phyloP scores from a whole-genome alignment of 192 early-diverging fungal species.

The Entomortierella chlamydospora region DNA sequence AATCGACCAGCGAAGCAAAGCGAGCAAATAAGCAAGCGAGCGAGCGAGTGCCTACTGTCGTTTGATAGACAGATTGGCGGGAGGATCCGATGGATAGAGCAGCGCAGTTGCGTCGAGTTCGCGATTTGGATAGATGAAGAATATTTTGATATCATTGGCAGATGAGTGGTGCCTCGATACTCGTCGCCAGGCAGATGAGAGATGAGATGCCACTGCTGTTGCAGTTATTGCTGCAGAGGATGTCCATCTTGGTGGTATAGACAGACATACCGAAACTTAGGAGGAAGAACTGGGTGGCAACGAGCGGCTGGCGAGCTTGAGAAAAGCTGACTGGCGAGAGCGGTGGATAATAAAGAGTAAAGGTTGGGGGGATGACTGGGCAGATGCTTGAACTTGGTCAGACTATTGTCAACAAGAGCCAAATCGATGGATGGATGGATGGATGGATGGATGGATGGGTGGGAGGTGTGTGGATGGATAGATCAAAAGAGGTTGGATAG shows the following conservation, averaged over 20 bases:
- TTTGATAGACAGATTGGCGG: not conserved
- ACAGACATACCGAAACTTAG: constrained; percentile 51
- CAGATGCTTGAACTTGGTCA: constrained; percentile 1
- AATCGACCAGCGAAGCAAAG: not conserved
- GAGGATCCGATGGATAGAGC: constrained; percentile 16
- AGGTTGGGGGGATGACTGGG: not conserved
- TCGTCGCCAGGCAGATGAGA: constrained; percentile 15
- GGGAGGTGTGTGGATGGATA: constrained; percentile 10
- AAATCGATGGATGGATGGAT: constrained; percentile 9
- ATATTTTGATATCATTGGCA: not conserved
- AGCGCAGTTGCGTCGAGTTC: not conserved
- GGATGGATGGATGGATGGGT: constrained; percentile 30
- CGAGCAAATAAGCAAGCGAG: not conserved
- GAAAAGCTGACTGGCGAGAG: not conserved
- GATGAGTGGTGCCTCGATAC: constrained; percentile 12
- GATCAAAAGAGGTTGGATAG: not conserved
- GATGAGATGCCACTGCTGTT: constrained; percentile 7
- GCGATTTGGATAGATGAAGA: not conserved
- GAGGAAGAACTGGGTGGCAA: not conserved
- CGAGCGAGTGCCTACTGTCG: not conserved
- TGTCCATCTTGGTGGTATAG: constrained; percentile 55
- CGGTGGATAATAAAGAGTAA: not conserved
- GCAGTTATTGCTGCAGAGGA: constrained; percentile 23
- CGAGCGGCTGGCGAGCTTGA: not conserved
- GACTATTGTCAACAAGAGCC: not conserved